Evolutionary conservation across 208 protist genomes (phyloP), one percentile per base, ranked within the genome.

Genomic region (Trypanosoma mega): DNA sequence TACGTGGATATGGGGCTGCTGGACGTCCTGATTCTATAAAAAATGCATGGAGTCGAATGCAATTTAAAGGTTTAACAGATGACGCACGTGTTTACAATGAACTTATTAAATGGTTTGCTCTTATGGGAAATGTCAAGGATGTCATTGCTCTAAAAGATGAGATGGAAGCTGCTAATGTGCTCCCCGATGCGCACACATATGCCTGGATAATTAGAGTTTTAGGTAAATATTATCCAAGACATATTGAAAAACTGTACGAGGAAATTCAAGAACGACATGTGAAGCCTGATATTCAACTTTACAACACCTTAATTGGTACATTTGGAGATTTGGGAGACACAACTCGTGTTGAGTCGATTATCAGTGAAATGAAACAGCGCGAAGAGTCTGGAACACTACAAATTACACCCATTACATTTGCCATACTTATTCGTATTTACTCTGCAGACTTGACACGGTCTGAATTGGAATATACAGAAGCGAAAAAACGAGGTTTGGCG

Each of bases 81-180:
- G 84, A 94, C 59, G 76, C 87, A 21, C 79, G 87, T 55, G 76
- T 94, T 36, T 94, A 90, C 73, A 94, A 94, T 65, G 87, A 94
- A 34, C 64, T 94, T 18, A 73, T 94, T 65, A 91, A 92, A 66
- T 94, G 87, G 87, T 86, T 85, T 33, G 69, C 87, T 29, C 59
- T 94, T 7, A 94, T 94, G 87, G 84, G 87, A 26, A 94, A 81
- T 58, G 82, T 94, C 1, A 90, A 91, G 74, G 82, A 92, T 48
- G 78, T 94, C 3, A 78, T 94, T n/a, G 72, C 68, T 18, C 43
- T 76, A 36, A 76, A 76, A 41, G 60, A 68, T 18, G 56, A 76
- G 39, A 76, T 76, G 69, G 37, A 90, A 48, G 27, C 52, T 16
- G 69, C 68, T 51, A 57, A 61, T 16, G 72, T 94, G 49, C 68